Evolutionary conservation across 2,329 filamentous ascomycete genomes (phyloP).

Genomic region (Emergomyces orientalis): DNA sequence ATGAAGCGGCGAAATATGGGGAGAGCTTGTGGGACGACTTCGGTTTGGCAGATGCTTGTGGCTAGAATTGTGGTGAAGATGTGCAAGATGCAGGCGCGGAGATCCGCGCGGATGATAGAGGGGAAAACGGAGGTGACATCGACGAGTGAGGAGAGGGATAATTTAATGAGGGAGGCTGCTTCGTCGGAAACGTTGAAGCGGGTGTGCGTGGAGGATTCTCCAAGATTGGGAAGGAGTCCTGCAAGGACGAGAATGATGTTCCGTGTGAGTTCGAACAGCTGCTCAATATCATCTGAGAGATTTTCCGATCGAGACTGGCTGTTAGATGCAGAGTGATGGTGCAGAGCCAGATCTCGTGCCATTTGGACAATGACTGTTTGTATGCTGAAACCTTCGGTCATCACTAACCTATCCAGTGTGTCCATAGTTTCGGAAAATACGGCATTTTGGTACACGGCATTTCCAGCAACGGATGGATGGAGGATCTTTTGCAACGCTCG

Average conservation of each 20-base stretch:
- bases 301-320: conserved; percentile 59
- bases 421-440: conserved; percentile 98
- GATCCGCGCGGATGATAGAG: conserved; percentile 87
- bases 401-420: conserved; percentile 77
- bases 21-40: conserved; percentile 80
- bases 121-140: conserved; percentile 95
- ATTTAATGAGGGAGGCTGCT: conserved; percentile 67
- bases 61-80: conserved; percentile 90
- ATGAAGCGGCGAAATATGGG: conserved; percentile 90
- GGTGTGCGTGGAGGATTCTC: conserved; percentile 47
- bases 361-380: conserved; percentile 92
- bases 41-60: conserved; percentile 75
- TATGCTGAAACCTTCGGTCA: conserved; percentile 82
- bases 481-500: conserved; percentile 90
- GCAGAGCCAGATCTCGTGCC: conserved; percentile 76
- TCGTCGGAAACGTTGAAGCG: conserved; percentile 80
- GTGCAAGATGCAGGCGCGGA: conserved; percentile 93
- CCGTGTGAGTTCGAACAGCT: conserved; percentile 90
- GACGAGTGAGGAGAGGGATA: conserved; percentile 77
- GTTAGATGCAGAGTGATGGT: conserved; percentile 78
- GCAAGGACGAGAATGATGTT: conserved; percentile 92
- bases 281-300: conserved; percentile 92
- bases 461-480: conserved; percentile 85
- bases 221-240: conserved; percentile 68
- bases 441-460: conserved; percentile 90